These are phyloP conservation scores for Penicillium steckii DNA, from an alignment of 495 filamentous ascomycete genomes.

Conservation along the genomic window DNA sequence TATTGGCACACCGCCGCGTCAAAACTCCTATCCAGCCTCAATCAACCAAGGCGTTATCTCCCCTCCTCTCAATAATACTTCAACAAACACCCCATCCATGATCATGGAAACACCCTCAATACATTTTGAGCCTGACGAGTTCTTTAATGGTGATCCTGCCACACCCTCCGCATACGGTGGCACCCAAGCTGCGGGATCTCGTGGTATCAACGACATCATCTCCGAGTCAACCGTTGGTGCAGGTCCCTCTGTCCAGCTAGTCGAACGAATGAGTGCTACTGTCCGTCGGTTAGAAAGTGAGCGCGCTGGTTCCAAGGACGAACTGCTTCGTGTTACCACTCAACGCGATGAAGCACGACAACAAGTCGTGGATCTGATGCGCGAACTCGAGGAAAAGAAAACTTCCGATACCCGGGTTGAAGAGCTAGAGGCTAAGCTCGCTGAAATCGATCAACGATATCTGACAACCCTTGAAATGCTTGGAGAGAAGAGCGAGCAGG, in stretches of 20 bases:
- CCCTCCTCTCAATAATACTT: slow-evolving; percentile 31
- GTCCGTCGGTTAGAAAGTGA: slow-evolving; percentile 90
- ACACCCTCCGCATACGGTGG: slow-evolving; percentile 58
- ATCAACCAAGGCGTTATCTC: slow-evolving; percentile 36
- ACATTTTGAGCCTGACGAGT: slow-evolving; percentile 64
- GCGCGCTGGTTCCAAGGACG: slow-evolving; percentile 80
- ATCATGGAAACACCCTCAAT: slow-evolving; percentile 57
- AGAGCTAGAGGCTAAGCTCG: slow-evolving; percentile 64
- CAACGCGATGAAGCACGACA: slow-evolving; percentile 90
- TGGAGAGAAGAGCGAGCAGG: slow-evolving; percentile 93
- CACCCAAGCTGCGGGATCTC: slow-evolving; percentile 37
- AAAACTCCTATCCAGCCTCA: slow-evolving; percentile 43
- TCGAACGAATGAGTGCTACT: slow-evolving; percentile 93
- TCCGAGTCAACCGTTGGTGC: slow-evolving; percentile 85
- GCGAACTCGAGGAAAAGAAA: slow-evolving; percentile 72
- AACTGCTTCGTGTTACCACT: slow-evolving; percentile 70
- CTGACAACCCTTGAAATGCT: slow-evolving; percentile 91
- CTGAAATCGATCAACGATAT: slow-evolving; percentile 63
- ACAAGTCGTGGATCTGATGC: slow-evolving; percentile 86
- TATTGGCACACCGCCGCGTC: slow-evolving; percentile 39
- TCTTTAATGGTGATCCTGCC: slow-evolving; percentile 56
- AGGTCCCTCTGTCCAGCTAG: slow-evolving; percentile 90
- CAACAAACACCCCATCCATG: slow-evolving; percentile 25
- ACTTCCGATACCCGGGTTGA: slow-evolving; percentile 56
- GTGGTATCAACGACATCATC: slow-evolving; percentile 81